phyloP scores from a whole-genome alignment of 345 rosid species.

The Rubroshorea leprosula region DNA sequence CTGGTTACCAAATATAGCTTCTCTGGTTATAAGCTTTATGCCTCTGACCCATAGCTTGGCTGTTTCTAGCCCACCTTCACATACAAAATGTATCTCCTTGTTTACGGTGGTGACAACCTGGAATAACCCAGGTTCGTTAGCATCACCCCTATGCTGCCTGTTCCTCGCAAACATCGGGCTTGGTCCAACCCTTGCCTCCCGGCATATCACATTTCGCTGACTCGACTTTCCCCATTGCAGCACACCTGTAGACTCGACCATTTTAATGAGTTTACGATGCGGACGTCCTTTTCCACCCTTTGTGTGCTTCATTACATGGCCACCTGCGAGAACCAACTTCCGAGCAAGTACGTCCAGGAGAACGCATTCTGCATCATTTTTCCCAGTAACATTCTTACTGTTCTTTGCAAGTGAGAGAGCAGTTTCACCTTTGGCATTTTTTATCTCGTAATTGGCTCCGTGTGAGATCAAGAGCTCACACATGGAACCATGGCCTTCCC shows the following conservation, averaged over 20 bases:
- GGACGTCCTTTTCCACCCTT: conserved; percentile 68
- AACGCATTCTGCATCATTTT: conserved; percentile 43
- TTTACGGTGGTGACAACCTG: conserved; percentile 59
- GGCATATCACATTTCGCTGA: conserved; percentile 59
- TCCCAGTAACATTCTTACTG: neutral
- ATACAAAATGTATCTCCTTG: conserved; percentile 78
- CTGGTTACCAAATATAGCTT: too few relatives aligned
- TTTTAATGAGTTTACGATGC: conserved; percentile 54
- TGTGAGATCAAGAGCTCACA: conserved; percentile 50
- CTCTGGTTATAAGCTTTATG: neutral
- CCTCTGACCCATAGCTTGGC: conserved; percentile 45
- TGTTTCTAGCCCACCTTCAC: conserved; percentile 60
- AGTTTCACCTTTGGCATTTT: conserved; percentile 53
- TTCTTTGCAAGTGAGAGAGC: conserved; percentile 49
- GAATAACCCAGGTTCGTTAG: conserved; percentile 50
- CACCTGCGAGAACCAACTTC: conserved; percentile 50
- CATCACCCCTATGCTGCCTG: conserved; percentile 35
- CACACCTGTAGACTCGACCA: conserved; percentile 50
- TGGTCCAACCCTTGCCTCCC: conserved; percentile 54
- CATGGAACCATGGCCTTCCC: conserved; percentile 55
- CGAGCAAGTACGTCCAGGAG: conserved; percentile 65
- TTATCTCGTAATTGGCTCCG: conserved; percentile 53
- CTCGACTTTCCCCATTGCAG: conserved; percentile 80
- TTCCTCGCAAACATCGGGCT: conserved; percentile 50
- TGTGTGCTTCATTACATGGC: conserved; percentile 56